These are phyloP conservation scores for Micractinium conductrix DNA, from an alignment of 139 green algal genomes.

Conservation along the genomic window DNA sequence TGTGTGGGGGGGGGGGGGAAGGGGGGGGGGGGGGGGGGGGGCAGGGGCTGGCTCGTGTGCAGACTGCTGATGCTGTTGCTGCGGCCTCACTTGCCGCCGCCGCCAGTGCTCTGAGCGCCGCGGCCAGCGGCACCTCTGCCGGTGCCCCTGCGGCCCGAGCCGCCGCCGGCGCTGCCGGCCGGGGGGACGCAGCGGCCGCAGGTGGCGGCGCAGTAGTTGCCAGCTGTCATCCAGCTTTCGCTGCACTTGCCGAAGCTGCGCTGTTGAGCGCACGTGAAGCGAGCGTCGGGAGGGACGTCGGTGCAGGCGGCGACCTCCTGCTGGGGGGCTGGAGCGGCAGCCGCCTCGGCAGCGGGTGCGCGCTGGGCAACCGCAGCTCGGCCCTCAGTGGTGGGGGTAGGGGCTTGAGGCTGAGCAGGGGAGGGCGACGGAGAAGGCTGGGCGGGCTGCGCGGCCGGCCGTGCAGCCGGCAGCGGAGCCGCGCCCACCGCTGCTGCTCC, in stretches of 20 bases:
- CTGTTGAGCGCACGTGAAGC: constrained; percentile 56
- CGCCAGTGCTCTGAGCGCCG: not conserved
- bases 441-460: not conserved
- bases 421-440: not conserved
- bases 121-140: no score
- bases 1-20: no score
- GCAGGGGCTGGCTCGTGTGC: no score
- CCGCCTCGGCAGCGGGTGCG: not conserved
- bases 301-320: constrained; percentile 25
- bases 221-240: constrained; percentile 25
- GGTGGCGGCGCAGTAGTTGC: constrained; percentile 35
- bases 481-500: not conserved
- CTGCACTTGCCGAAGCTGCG: constrained; percentile 38
- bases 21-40: no score
- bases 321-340: not conserved
- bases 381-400: not conserved
- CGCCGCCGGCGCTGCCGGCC: not conserved
- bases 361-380: not conserved
- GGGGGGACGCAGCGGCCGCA: constrained; percentile 24
- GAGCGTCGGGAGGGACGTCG: constrained; percentile 11
- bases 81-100: no score
- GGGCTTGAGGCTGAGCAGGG: not conserved
- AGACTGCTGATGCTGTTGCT: no score
- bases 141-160: not conserved
- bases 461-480: not conserved